Evolutionary conservation across 495 filamentous ascomycete genomes (phyloP), one percentile per base, ranked within the genome.

Genomic region (Delitschia confertaspora): DNA sequence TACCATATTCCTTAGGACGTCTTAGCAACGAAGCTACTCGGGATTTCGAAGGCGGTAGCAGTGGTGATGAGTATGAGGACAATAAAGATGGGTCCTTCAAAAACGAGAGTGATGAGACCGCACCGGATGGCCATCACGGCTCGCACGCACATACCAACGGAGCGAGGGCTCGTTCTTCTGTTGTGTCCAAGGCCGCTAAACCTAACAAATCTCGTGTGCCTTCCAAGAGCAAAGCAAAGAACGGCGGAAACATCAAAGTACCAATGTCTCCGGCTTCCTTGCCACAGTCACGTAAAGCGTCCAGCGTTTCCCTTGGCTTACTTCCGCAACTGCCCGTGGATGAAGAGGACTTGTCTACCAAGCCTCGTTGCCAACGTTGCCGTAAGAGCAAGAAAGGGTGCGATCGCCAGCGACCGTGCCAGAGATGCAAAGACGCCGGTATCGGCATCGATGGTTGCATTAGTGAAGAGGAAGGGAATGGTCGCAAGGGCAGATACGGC

Each of bases 331-430:
- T 88, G 35, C 83, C 76, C 33, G 78, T 77, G 3, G 91, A 94
- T 47, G 85, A 93, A 31, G 85, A 93, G 35, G 88, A 94, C 51
- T 68, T 94, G 14, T 93, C 85, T 1, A 85, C 82, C 26, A 95
- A 95, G 65, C 91, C 91, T 21, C 88, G 91, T 51, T 98, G 91
- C 71, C 91, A 96, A 60, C 84, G 91, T 33, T 98, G 91, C 70
- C 81, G 91, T 48, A 96, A 96, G 75, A 95, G 88, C 62, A 98
- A 98, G 73, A 98, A 98, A 66, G 91, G 91, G 4, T 98, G 91
- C 60, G 93, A 98, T 69, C 80, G 91, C 40, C 88, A 95, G 58
- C 79, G 91, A 29, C 91, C 91, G 8, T 98, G 91, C 58, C 83
- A 85, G 26, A 76, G 91, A 47, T 98, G 91, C 76, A 85, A 85